Evolutionary conservation across 208 protist genomes (phyloP).

Genomic region (Wallacemonas sp.): DNA sequence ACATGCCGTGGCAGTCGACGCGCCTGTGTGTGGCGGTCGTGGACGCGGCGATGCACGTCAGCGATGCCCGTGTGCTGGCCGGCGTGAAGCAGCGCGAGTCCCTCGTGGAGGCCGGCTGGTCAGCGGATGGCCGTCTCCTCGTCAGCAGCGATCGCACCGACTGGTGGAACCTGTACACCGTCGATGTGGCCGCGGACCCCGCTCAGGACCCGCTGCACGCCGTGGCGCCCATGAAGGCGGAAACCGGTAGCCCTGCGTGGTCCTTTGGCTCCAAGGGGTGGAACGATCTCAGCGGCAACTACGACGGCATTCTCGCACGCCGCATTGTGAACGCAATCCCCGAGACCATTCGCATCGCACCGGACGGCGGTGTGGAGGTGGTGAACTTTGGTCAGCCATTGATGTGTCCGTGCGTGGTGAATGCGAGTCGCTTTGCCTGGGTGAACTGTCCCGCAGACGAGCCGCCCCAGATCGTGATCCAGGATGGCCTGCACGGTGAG

Average conservation of each 20-base stretch:
- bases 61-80: neutral
- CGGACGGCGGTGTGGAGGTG: neutral
- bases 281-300: neutral
- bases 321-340: neutral
- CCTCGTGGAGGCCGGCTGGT: neutral
- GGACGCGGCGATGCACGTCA: constrained; percentile 1
- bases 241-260: neutral
- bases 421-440: constrained; percentile 1
- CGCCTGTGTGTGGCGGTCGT: constrained; percentile 3
- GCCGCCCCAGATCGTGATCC: constrained; percentile 10
- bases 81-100: neutral
- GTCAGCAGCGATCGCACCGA: constrained; percentile 7
- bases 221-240: neutral
- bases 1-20: constrained; percentile 10
- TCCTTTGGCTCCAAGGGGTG: neutral
- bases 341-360: neutral
- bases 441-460: constrained; percentile 6
- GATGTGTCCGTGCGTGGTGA: constrained; percentile 7
- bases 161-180: constrained; percentile 5
- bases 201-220: neutral
- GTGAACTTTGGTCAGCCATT: neutral
- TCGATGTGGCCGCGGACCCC: neutral
- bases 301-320: neutral
- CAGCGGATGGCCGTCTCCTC: constrained; percentile 1
- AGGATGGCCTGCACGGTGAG: constrained; percentile 9